Conservation (phyloP, 345 rosid genomes). For the Murraya koenigii region DNA sequence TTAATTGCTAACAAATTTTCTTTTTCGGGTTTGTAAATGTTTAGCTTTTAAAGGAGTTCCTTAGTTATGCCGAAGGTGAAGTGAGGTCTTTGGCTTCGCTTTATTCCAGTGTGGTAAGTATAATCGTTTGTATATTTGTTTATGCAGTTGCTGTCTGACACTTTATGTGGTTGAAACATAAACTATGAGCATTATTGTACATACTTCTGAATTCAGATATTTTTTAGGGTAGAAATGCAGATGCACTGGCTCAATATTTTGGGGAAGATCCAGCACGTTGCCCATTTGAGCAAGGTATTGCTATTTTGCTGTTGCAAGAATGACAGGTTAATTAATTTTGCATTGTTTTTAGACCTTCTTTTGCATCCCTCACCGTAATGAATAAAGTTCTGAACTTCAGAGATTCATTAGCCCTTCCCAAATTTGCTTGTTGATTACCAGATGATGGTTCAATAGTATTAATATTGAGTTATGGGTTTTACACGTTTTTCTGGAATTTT, state of each 20-base stretch:
- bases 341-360: background rate
- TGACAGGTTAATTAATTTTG: background rate
- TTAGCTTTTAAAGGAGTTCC: slow-evolving; percentile 70
- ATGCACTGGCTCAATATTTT: slow-evolving; percentile 75
- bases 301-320: background rate
- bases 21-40: slow-evolving; percentile 13
- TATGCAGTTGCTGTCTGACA: background rate
- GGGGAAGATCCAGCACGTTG: slow-evolving; percentile 93
- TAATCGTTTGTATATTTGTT: background rate
- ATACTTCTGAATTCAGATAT: slow-evolving; percentile 15
- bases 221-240: slow-evolving; percentile 79
- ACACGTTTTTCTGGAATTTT: background rate
- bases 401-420: background rate
- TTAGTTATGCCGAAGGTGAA: slow-evolving; percentile 71
- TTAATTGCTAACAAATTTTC: slow-evolving; percentile 15
- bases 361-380: background rate
- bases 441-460: background rate
- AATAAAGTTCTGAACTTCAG: background rate
- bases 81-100: slow-evolving; percentile 65
- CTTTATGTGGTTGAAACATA: background rate
- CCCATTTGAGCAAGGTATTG: slow-evolving; percentile 79
- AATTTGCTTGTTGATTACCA: background rate
- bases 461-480: background rate
- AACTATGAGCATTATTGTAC: slow-evolving; percentile 1
- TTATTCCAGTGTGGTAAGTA: slow-evolving; percentile 68